Percentiles rank a stretch among this genome's conserved stretches.
phyloP scores from a whole-genome alignment of 305 asterid genomes.

The Fraxinus floribunda region DNA sequence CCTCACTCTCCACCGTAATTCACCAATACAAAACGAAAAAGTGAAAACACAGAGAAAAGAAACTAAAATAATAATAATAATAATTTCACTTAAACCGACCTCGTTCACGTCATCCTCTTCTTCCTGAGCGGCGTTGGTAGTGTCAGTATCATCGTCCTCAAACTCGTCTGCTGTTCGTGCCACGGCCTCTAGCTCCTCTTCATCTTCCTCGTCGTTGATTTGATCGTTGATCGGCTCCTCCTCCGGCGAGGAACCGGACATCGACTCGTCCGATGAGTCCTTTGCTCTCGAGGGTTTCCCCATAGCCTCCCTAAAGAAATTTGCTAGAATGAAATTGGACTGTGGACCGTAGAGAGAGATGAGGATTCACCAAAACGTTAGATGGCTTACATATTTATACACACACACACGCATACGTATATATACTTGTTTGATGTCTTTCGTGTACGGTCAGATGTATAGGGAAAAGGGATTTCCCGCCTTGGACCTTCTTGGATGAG shows the following conservation, averaged over 20 bases:
- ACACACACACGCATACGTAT: too few relatives aligned
- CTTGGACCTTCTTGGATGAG: not conserved
- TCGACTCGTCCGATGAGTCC: conserved; percentile 52
- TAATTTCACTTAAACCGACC: conserved; percentile 26
- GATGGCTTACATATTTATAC: not conserved
- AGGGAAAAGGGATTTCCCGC: not conserved
- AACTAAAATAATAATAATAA: not conserved
- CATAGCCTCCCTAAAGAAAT: conserved; percentile 33
- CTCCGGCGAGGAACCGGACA: conserved; percentile 46
- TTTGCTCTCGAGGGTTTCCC: conserved; percentile 65
- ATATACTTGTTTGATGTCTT: not conserved
- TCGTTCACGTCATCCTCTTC: conserved; percentile 67
- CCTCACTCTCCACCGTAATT: conserved; percentile 5
- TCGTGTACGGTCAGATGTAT: not conserved
- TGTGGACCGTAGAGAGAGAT: not conserved
- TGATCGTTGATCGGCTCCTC: conserved; percentile 53
- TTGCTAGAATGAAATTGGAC: not conserved
- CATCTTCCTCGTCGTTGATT: conserved; percentile 72
- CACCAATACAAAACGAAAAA: not conserved
- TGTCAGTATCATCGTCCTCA: conserved; percentile 55
- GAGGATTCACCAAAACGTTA: not conserved
- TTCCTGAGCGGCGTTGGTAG: conserved; percentile 28
- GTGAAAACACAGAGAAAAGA: not conserved
- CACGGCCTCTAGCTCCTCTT: conserved; percentile 90
- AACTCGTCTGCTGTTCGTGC: conserved; percentile 79